Percentiles rank a stretch among this genome's conserved stretches.
phyloP scores from a whole-genome alignment of 345 rosid genomes.

The Hibiscus mutabilis region DNA sequence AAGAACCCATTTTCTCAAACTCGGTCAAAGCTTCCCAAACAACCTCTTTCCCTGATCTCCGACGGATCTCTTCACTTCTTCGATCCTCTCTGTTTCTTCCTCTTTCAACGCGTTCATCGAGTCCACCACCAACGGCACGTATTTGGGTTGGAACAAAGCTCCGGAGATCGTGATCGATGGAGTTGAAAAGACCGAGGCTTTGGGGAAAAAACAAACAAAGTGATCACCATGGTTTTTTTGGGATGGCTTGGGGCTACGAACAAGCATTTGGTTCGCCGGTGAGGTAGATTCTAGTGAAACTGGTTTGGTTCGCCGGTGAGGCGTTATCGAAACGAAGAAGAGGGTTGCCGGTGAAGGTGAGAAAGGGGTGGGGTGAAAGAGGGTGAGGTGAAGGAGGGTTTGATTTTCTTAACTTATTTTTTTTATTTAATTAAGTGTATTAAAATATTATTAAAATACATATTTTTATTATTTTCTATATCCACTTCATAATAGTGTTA shows the following conservation, averaged over 20 bases:
- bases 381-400: no score
- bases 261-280: slow-evolving; percentile 62
- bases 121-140: slow-evolving; percentile 28
- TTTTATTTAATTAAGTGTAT: no score
- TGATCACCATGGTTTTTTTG: slow-evolving; percentile 61
- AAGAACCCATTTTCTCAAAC: slow-evolving; percentile 7
- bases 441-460: no score
- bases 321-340: no score
- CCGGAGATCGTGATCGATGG: slow-evolving; percentile 22
- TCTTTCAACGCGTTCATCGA: slow-evolving; percentile 22
- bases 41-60: neutral
- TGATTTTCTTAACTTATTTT: no score
- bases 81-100: neutral
- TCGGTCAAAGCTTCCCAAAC: neutral
- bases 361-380: no score
- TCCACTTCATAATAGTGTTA: no score
- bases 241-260: slow-evolving; percentile 86
- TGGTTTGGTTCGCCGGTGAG: no score
- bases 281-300: no score
- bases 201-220: slow-evolving; percentile 26
- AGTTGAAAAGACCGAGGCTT: slow-evolving; percentile 8
- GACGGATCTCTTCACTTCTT: slow-evolving; percentile 21
- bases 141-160: slow-evolving; percentile 43
- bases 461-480: no score
- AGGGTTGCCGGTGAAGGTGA: no score